Evolutionary conservation across 2,329 filamentous ascomycete species (phyloP), one percentile per base, ranked within the genome.

Genomic region (Coniella vitis): DNA sequence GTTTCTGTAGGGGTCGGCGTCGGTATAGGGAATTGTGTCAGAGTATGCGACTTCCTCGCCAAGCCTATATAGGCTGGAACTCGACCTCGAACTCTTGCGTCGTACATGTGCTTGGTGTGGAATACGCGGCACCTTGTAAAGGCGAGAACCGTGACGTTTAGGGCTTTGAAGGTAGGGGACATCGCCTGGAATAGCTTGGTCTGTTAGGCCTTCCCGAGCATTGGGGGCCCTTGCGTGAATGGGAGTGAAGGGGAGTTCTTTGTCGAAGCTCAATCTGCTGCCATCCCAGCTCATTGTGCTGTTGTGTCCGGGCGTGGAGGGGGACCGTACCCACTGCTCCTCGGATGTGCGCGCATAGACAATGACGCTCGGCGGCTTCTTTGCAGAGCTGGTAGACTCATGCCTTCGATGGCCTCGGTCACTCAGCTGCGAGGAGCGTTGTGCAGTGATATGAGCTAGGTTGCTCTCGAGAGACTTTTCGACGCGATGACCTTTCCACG

Each of bases 401-500:
- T 66, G 64, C 49, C 66, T 66, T 29, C 57, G 60, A 49, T 65
- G 61, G 37, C 54, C 48, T 53, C 54, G 12, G 57, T 56, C 59
- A 67, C 58, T 54, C 63, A 63, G 54, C 59, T 65, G 19, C 55
- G 48, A 13, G 56, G 60, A 48, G 63, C 65, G 20, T 65, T 63
- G 57, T 75, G 79, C 79, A 78, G 82, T 5, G 74, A 79, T 55
- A 76, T 75, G 50, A 83, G 83, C 60, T 83, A 79, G 53, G 17
- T 81, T 78, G 56, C 83, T 79, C 53, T 76, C 73, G 53, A 83
- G 36, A 10, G 17, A 58, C 54, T 66, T 67, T 55, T 61, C 66
- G 12, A 56, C 49, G 9, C 59, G 61, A 46, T 65, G 67, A 22
- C 66, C 64, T 58, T 78, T 81, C 81, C 81, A 84, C 4, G 77